A percentile compares a stretch with the other conserved stretches of the same genome.
Evolutionary conservation across 83 land plant species (phyloP).

Genomic region (Thuja plicata): DNA sequence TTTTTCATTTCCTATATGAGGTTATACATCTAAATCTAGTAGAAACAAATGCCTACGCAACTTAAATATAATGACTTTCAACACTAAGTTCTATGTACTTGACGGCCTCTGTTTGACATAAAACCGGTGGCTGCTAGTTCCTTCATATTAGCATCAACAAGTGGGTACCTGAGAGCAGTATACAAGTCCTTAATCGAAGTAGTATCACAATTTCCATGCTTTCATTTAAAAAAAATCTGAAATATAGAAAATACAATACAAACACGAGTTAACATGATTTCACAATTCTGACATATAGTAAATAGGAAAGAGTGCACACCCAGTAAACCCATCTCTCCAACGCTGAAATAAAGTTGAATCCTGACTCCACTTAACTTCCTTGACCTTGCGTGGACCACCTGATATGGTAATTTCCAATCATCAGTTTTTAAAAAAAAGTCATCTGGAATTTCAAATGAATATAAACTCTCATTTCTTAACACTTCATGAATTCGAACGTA

Average conservation of each 20-base stretch:
- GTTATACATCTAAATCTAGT: neutral
- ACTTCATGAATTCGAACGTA: neutral
- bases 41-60: neutral
- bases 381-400: constrained; percentile 92
- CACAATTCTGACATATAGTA: neutral
- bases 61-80: neutral
- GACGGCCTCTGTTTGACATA: constrained; percentile 99
- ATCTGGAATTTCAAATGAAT: neutral
- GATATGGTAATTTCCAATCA: neutral
- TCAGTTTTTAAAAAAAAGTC: neutral
- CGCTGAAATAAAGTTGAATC: constrained; percentile 65
- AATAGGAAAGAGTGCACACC: constrained; percentile 39
- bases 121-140: constrained; percentile 90
- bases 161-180: constrained; percentile 71
- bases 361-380: constrained; percentile 69
- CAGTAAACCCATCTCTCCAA: constrained; percentile 89
- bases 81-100: constrained; percentile 42
- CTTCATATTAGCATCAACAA: constrained; percentile 97
- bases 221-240: neutral
- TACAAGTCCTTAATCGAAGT: neutral
- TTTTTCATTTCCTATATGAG: neutral
- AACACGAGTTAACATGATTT: neutral
- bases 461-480: neutral
- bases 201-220: neutral
- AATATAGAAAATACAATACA: neutral